phyloP scores from a whole-genome alignment of 176 grass and related monocot genomes.

The Tuctoria greenei region DNA sequence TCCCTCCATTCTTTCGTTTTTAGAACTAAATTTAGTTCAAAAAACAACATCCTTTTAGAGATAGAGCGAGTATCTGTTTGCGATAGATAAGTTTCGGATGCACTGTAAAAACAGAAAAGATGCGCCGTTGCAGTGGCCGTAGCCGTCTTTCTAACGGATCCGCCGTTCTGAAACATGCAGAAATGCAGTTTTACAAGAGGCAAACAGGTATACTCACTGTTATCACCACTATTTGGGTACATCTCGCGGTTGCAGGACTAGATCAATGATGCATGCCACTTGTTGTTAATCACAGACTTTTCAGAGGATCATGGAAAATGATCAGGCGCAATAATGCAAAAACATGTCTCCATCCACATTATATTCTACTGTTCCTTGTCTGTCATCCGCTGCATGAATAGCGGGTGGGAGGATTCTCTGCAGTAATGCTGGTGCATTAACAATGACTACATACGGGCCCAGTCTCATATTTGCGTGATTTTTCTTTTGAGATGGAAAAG shows the following conservation, averaged over 20 bases:
- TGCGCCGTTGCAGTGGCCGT: not conserved
- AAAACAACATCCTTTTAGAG: too few species aligned
- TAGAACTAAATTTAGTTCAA: too few species aligned
- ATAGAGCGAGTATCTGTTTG: too few species aligned
- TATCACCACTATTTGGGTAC: not conserved
- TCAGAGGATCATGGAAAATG: slow-evolving; percentile 10
- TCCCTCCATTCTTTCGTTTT: too few species aligned
- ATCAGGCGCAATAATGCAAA: slow-evolving; percentile 26
- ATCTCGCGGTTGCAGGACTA: not conserved
- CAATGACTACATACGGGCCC: too few species aligned
- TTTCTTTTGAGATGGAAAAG: too few species aligned
- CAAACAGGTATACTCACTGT: slow-evolving; percentile 16
- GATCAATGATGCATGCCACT: slow-evolving; percentile 22
- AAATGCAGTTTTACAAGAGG: slow-evolving; percentile 5
- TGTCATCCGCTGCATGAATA: slow-evolving; percentile 2
- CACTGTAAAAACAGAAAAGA: not conserved
- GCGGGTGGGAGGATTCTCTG: not conserved
- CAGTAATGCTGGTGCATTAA: too few species aligned
- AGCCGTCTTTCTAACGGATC: slow-evolving; percentile 27
- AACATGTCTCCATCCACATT: slow-evolving; percentile 17
- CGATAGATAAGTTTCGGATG: too few species aligned
- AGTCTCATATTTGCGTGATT: too few species aligned
- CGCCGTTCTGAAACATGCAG: slow-evolving; percentile 28
- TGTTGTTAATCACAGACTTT: slow-evolving; percentile 26
- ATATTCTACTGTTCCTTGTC: slow-evolving; percentile 19